phyloP scores from a whole-genome alignment of 202 grass and related monocot species.

The Setaria italica region DNA sequence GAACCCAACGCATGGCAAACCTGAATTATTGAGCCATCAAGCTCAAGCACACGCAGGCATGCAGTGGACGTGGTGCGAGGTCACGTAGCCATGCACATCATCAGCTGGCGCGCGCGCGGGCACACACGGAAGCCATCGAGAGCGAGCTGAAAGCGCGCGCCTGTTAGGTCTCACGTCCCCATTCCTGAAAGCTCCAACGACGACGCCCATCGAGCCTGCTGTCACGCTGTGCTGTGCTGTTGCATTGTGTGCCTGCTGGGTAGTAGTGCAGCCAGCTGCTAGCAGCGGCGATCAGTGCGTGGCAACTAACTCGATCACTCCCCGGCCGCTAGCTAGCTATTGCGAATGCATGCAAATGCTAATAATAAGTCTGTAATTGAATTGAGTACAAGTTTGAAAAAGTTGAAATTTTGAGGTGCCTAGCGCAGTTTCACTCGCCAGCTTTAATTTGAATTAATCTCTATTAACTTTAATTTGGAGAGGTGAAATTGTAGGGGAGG shows the following conservation, averaged over 20 bases:
- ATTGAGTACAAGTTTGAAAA: no score
- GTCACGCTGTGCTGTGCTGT: not conserved
- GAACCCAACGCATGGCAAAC: no score
- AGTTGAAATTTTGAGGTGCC: no score
- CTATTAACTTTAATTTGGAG: no score
- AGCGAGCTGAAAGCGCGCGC: not conserved
- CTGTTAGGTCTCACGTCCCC: conserved; percentile 50
- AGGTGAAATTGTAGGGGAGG: no score
- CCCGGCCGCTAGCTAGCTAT: not conserved
- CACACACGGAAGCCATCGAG: no score
- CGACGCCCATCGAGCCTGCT: not conserved
- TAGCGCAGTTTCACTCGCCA: no score
- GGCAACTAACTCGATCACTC: not conserved
- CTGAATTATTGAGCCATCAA: no score
- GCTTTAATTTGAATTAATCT: no score
- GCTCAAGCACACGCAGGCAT: not conserved
- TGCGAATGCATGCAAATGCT: no score
- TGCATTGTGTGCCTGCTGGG: not conserved
- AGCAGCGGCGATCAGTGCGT: not conserved
- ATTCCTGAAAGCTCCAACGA: conserved; percentile 45
- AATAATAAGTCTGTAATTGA: no score
- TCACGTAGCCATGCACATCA: not conserved
- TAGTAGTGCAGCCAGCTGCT: not conserved
- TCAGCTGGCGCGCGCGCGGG: no score
- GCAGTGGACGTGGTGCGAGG: not conserved